A percentile compares a stretch with the other conserved stretches of the same genome.
Evolutionary conservation across 257 asterid genomes (phyloP).

Genomic region (Mentha longifolia): DNA sequence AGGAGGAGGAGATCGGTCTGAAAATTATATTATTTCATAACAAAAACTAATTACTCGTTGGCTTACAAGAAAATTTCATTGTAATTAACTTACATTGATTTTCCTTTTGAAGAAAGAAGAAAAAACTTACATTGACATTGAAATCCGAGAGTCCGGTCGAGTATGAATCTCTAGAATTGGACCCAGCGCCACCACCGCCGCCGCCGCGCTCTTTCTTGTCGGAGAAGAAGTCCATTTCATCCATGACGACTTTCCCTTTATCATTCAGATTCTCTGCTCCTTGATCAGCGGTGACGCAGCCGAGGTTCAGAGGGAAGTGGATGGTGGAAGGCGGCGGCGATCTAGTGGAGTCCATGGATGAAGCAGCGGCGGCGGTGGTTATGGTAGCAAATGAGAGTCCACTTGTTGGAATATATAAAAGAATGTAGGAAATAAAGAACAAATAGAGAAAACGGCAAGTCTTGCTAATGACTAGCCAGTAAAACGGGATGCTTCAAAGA

Average conservation of each 20-base stretch:
- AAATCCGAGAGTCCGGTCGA: constrained; percentile 43
- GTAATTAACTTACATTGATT: background rate
- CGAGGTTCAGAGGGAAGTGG: constrained; percentile 66
- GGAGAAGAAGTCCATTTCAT: constrained; percentile 78
- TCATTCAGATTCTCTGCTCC: background rate
- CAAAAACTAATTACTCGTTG: background rate
- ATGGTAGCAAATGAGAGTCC: constrained; percentile 63
- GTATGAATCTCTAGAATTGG: constrained; percentile 4
- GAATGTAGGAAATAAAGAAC: constrained; percentile 47
- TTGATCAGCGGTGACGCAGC: constrained; percentile 26
- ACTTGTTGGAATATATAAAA: constrained; percentile 55
- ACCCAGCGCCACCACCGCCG: background rate
- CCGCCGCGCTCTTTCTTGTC: constrained; percentile 12
- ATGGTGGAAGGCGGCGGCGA: constrained; percentile 48
- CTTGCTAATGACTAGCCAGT: constrained; percentile 68
- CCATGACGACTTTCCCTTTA: constrained; percentile 34
- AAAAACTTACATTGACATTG: constrained; percentile 59
- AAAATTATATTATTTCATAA: background rate
- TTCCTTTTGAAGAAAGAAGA: no score
- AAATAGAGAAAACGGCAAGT: constrained; percentile 37
- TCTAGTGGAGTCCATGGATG: constrained; percentile 32
- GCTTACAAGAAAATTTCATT: no score
- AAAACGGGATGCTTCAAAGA: constrained; percentile 44
- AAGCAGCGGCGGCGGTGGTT: background rate
- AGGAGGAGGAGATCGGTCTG: constrained; percentile 79